These are phyloP conservation scores for Flagelloscypha sp. DNA, from an alignment of 768 basidiomycete species.

Conservation along the genomic window DNA sequence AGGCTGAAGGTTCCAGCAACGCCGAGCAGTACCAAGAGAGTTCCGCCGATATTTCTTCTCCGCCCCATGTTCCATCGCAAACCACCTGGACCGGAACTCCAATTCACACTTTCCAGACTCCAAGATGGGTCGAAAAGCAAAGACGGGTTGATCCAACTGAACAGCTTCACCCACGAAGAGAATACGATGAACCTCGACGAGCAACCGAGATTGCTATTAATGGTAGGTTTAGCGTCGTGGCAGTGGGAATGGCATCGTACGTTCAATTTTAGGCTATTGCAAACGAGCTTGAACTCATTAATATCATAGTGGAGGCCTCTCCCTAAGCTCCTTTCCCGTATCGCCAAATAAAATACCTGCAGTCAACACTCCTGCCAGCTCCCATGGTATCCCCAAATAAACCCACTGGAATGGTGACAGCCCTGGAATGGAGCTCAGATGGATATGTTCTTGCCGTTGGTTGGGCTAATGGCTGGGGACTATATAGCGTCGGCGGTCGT, in stretches of 20 bases:
- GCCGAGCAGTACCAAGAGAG: no score
- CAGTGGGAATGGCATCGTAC: constrained; percentile 69
- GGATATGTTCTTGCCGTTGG: constrained; percentile 93
- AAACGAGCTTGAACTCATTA: no score
- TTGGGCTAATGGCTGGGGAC: constrained; percentile 84
- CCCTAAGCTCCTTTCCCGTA: no score
- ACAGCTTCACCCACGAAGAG: constrained; percentile 18
- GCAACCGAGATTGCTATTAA: constrained; percentile 66
- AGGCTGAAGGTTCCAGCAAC: no score
- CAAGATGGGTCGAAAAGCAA: constrained; percentile 75
- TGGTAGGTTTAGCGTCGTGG: constrained; percentile 71
- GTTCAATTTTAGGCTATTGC: constrained; percentile 6
- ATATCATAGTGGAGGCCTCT: no score
- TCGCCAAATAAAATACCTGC: no score
- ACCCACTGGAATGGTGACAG: constrained; percentile 55
- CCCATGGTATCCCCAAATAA: no score
- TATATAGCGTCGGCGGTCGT: constrained; percentile 84
- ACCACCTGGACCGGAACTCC: constrained; percentile 69
- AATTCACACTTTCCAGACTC: constrained; percentile 65
- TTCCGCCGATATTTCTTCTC: background rate
- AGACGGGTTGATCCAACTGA: constrained; percentile 45
- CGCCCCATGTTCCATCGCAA: constrained; percentile 8
- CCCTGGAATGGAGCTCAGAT: constrained; percentile 90
- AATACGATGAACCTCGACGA: constrained; percentile 58
- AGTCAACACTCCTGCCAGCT: no score